Base-by-base conservation (phyloP, 352 stramenopile genomes). In the Pythium biforme region DNA sequence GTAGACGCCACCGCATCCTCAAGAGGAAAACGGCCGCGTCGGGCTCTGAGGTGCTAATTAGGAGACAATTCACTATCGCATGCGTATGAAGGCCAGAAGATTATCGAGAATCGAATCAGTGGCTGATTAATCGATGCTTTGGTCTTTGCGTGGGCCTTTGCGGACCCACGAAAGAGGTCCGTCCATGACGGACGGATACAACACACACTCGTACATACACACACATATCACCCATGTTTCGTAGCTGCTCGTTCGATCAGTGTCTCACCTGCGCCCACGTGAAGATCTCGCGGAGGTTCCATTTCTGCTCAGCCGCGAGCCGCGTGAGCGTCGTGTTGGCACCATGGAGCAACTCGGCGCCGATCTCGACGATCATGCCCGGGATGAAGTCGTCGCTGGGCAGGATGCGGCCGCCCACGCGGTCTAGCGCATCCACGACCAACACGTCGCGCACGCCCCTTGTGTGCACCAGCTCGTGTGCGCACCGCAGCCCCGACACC, bases 81-180 rank as follows among this genome's bases (percentile, higher is more conserved):
- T 89, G 54, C 80, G 79, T 90, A 94, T 94, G 84, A 94, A 94
- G 82, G 84, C 84, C 84, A 89, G 62, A 78, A 90, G 81, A 87
- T 90, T 81, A 92, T 70, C 29, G 62, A 51, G 59, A 64, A 50
- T 60, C 25, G 48, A 55, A 90, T 86, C 81, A 86, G 71, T 85
- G 84, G 84, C 84, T 94, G 84, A 94, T 94, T 92, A 94, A 92
- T 94, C 80, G 84, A 89, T 94, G 84, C 84, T 20, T 55, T 52
- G 0, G 0, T 45, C 49, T 20, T 11, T 11, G 1, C 31, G n/a
- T n/a, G n/a, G n/a, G n/a, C n/a, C n/a, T 1, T 10, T 37, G 31
- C 14, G 31, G 31, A 37, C n/a, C n/a, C n/a, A n/a, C n/a, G n/a
- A n/a, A n/a, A n/a, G n/a, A n/a, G n/a, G n/a, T n/a, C n/a, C n/a